phyloP scores from a whole-genome alignment of 2,329 filamentous ascomycete genomes.

The Cladosporium sp. region DNA sequence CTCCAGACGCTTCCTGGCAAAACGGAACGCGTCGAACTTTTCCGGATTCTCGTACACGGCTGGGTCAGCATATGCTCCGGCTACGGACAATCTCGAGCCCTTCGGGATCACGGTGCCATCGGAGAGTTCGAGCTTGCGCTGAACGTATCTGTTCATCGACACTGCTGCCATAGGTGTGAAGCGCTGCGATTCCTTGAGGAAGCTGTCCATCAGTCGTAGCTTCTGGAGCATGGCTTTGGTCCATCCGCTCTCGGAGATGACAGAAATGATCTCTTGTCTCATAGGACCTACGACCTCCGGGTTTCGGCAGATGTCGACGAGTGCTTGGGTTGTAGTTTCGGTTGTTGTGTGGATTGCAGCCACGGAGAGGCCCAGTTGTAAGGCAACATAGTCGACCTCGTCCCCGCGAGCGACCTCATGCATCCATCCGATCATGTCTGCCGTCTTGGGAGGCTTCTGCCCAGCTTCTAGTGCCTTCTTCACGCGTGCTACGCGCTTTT shows the following conservation, averaged over 20 bases:
- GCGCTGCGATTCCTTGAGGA: conserved; percentile 38
- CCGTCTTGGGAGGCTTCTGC: conserved; percentile 24
- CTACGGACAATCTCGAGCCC: conserved; percentile 23
- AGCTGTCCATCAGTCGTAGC: conserved; percentile 36
- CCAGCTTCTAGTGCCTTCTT: conserved; percentile 25
- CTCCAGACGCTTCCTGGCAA: conserved; percentile 25
- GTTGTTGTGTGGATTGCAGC: conserved; percentile 34
- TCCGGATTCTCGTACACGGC: conserved; percentile 22
- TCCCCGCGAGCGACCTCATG: conserved; percentile 27
- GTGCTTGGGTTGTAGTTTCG: conserved; percentile 28
- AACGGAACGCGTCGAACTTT: conserved; percentile 29
- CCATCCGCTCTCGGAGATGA: conserved; percentile 32
- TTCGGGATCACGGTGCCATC: conserved; percentile 32
- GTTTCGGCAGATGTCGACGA: conserved; percentile 28
- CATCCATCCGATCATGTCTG: conserved; percentile 33
- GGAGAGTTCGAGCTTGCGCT: conserved; percentile 29
- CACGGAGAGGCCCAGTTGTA: conserved; percentile 27
- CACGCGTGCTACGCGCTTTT: conserved; percentile 30
- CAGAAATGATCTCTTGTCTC: conserved; percentile 30
- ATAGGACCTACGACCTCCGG: conserved; percentile 32
- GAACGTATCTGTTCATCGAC: conserved; percentile 32
- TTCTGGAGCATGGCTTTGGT: conserved; percentile 34
- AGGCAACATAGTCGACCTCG: conserved; percentile 23
- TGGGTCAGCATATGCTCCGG: conserved; percentile 22
- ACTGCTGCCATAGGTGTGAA: conserved; percentile 25